phyloP scores from a whole-genome alignment of 2,329 filamentous ascomycete genomes.

The Penicillium sp. region DNA sequence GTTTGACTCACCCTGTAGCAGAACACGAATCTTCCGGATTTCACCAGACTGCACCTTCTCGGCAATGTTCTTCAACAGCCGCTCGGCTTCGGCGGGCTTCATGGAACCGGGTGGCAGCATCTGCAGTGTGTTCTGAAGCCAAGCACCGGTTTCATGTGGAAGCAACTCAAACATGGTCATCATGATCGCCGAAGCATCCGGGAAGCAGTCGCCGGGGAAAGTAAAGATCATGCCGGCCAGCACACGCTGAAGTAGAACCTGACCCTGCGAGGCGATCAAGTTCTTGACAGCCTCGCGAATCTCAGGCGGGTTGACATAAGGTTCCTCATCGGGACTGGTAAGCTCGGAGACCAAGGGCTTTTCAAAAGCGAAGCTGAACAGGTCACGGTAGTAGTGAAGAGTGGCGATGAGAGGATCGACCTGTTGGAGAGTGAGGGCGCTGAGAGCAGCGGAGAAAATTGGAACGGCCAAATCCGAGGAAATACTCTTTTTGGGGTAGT shows the following conservation, averaged over 20 bases:
- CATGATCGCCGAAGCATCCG: conserved; percentile 90
- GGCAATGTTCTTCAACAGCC: conserved; percentile 77
- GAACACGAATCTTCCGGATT: conserved; percentile 76
- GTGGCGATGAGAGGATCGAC: conserved; percentile 88
- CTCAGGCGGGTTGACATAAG: conserved; percentile 67
- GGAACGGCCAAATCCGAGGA: conserved; percentile 76
- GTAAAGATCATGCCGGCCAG: conserved; percentile 99
- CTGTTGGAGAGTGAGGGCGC: conserved; percentile 85
- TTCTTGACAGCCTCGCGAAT: conserved; percentile 73
- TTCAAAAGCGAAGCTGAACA: conserved; percentile 83
- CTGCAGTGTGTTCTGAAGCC: conserved; percentile 82
- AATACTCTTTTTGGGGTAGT: conserved; percentile 84
- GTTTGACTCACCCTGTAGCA: conserved; percentile 66
- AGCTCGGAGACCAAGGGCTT: conserved; percentile 62
- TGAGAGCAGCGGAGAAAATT: conserved; percentile 85
- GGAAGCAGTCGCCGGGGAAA: conserved; percentile 93
- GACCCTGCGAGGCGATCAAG: conserved; percentile 71
- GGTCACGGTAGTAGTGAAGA: conserved; percentile 88
- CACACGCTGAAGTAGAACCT: conserved; percentile 80
- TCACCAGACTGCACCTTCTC: conserved; percentile 72
- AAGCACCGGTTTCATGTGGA: conserved; percentile 75
- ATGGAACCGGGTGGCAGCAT: conserved; percentile 83
- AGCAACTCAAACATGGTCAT: conserved; percentile 86
- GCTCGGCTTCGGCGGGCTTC: conserved; percentile 75
- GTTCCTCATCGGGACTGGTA: conserved; percentile 63